phyloP scores from a whole-genome alignment of 2,329 filamentous ascomycete species.

The Aureobasidium mangrovei region DNA sequence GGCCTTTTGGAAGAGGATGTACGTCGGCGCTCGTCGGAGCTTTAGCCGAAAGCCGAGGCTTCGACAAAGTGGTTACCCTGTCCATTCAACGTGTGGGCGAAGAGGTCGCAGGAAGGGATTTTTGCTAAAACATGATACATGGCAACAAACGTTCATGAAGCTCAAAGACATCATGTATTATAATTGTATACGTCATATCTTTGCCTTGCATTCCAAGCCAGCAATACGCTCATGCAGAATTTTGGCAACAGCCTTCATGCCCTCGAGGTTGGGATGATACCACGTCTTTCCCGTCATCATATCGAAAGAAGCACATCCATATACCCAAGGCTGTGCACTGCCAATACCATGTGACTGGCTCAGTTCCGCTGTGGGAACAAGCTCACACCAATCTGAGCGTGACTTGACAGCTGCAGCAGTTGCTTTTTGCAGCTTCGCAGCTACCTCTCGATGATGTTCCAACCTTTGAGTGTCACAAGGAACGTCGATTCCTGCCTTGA shows the following conservation, averaged over 20 bases:
- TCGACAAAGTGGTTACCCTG: not conserved
- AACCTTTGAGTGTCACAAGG: not conserved
- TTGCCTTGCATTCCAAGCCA: too few relatives aligned
- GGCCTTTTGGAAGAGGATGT: not conserved
- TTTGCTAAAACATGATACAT: too few relatives aligned
- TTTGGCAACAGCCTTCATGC: not conserved
- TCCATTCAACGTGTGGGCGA: too few relatives aligned
- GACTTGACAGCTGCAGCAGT: not conserved
- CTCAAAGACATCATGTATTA: too few relatives aligned
- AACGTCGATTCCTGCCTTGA: not conserved
- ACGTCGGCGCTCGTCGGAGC: not conserved
- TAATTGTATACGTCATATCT: too few relatives aligned
- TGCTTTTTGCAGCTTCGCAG: not conserved
- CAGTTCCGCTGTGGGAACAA: not conserved
- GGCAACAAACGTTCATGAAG: too few relatives aligned
- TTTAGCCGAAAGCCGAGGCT: conserved; percentile 6
- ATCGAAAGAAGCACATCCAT: not conserved
- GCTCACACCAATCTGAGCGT: not conserved
- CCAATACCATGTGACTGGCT: not conserved
- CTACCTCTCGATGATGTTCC: not conserved
- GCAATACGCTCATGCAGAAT: not conserved
- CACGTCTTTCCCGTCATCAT: not conserved
- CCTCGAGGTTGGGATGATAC: not conserved
- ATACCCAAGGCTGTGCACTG: not conserved
- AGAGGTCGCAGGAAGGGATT: too few relatives aligned